Percentiles rank a stretch among this genome's conserved stretches.
Evolutionary conservation across 2,329 filamentous ascomycete genomes (phyloP).

Genomic region (Aspergillus latus): DNA sequence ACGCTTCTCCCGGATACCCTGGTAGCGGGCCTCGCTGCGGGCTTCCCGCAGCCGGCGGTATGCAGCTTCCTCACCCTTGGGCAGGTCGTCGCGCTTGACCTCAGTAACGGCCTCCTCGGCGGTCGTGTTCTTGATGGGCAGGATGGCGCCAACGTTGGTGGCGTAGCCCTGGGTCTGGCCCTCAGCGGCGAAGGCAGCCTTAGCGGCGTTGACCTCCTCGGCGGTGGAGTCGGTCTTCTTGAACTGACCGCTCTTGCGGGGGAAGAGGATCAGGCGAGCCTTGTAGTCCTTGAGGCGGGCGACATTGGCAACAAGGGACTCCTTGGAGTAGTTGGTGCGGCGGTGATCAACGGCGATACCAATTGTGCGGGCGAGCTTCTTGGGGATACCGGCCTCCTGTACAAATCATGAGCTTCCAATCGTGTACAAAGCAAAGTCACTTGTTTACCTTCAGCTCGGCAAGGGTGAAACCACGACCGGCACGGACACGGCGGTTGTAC

Average conservation of each 20-base stretch:
- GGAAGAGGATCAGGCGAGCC: constrained; percentile 94
- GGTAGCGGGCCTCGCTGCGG: constrained; percentile 77
- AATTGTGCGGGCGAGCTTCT: constrained; percentile 91
- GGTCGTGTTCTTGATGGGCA: constrained; percentile 70
- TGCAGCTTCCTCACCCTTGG: constrained; percentile 78
- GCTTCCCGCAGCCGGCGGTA: constrained; percentile 82
- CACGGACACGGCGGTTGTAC: constrained; percentile 97
- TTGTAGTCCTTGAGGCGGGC: constrained; percentile 98
- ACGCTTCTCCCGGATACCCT: constrained; percentile 90
- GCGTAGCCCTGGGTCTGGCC: constrained; percentile 54
- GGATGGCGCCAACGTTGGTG: constrained; percentile 56
- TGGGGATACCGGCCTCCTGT: constrained; percentile 91
- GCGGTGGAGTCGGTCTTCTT: constrained; percentile 89
- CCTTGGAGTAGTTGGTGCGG: constrained; percentile 95
- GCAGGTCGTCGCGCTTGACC: constrained; percentile 80
- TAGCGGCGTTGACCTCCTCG: constrained; percentile 73
- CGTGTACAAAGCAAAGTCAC: background rate
- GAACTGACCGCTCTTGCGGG: constrained; percentile 87
- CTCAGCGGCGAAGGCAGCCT: constrained; percentile 52
- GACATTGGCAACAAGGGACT: constrained; percentile 92
- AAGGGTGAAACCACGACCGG: constrained; percentile 96
- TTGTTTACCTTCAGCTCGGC: constrained; percentile 89
- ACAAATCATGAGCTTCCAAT: background rate
- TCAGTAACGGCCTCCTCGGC: constrained; percentile 62
- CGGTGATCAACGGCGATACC: constrained; percentile 96